phyloP scores from a whole-genome alignment of 2,329 filamentous ascomycete species.

The Nigrospora oryzae region DNA sequence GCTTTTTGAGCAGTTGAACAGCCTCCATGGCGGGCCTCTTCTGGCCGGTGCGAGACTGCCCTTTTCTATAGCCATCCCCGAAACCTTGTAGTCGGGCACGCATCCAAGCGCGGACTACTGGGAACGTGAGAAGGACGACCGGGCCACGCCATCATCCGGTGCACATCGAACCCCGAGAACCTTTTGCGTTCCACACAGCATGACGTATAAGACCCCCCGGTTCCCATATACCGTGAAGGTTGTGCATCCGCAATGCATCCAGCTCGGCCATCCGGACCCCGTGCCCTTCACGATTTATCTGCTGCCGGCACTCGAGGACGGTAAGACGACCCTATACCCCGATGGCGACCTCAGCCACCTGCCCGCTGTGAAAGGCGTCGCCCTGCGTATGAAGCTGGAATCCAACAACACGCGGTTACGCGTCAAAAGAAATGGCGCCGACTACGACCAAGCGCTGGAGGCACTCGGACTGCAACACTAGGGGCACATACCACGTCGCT shows the following conservation, averaged over 20 bases:
- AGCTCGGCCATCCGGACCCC: slow-evolving; percentile 4
- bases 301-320: background rate
- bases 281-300: slow-evolving; percentile 2
- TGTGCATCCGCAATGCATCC: slow-evolving; percentile 1
- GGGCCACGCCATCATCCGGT: background rate
- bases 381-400: background rate
- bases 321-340: background rate
- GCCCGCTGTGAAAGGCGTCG: slow-evolving; percentile 1
- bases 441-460: background rate
- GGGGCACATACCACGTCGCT: too few relatives aligned
- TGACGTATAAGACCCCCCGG: slow-evolving; percentile 2
- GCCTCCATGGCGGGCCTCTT: slow-evolving; percentile 1
- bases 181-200: slow-evolving; percentile 4
- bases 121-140: background rate
- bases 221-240: slow-evolving; percentile 2
- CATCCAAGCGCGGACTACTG: slow-evolving; percentile 3
- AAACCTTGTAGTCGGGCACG: slow-evolving; percentile 1
- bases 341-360: slow-evolving; percentile 1
- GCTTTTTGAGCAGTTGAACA: slow-evolving; percentile 1
- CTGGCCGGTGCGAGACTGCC: background rate
- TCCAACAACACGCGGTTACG: slow-evolving; percentile 1
- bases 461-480: too few relatives aligned
- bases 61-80: slow-evolving; percentile 3
- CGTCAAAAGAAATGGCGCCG: background rate
- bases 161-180: background rate